Percentiles rank a stretch among this genome's conserved stretches.
Conservation (phyloP, 2,329 filamentous ascomycete species). For the Stromatinia cepivora region DNA sequence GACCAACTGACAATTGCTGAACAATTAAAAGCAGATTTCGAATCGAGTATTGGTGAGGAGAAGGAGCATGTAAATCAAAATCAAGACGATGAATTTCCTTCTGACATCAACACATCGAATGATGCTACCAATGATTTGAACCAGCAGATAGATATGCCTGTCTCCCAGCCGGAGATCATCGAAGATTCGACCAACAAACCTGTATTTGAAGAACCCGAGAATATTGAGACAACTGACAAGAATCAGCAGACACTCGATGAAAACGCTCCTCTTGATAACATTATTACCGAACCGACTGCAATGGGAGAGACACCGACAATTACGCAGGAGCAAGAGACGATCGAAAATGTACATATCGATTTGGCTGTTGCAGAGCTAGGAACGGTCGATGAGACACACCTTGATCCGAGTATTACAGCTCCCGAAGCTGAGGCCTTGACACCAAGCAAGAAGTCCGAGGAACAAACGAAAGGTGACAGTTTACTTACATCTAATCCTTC, state of each 20-base stretch:
- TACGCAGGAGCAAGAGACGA: not conserved
- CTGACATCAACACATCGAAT: conserved; percentile 21
- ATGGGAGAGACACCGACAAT: not conserved
- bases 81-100: not conserved
- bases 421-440: not conserved
- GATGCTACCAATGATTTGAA: conserved; percentile 24
- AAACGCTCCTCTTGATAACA: not conserved
- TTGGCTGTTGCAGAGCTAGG: not conserved
- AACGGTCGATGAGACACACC: not conserved
- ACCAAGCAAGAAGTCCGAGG: not conserved
- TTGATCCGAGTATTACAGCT: not conserved
- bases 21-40: conserved; percentile 38
- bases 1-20: conserved; percentile 37
- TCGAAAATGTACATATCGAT: not conserved
- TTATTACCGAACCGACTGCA: not conserved
- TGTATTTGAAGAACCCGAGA: not conserved
- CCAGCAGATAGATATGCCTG: conserved; percentile 22
- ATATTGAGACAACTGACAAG: not conserved
- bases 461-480: not conserved
- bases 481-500: not conserved
- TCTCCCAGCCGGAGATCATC: not conserved
- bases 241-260: not conserved
- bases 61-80: conserved; percentile 36
- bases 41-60: conserved; percentile 40
- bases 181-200: not conserved